Conservation (phyloP, 306 rosid species). For the Quercus alba region DNA sequence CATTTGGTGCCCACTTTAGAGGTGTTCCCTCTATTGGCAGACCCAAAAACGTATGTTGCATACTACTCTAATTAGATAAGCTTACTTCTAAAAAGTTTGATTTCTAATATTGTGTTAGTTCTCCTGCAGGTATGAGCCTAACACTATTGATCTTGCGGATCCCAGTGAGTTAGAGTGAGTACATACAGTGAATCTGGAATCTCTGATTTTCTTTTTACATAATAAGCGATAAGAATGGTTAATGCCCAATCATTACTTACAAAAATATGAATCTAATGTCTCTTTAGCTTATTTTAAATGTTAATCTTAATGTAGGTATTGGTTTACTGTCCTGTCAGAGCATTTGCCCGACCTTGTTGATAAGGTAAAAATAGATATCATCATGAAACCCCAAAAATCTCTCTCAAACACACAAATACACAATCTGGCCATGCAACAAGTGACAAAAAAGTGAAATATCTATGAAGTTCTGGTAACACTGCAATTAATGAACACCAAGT, state of each 20-base stretch:
- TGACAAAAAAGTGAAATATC: background rate
- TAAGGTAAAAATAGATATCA: conserved; percentile 50
- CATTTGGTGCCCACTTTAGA: conserved; percentile 92
- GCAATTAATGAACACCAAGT: background rate
- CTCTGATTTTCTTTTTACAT: background rate
- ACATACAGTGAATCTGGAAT: background rate
- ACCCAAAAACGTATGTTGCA: conserved; percentile 68
- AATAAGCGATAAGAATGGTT: background rate
- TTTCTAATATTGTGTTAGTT: background rate
- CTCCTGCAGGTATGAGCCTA: conserved; percentile 84
- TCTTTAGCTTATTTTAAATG: conserved; percentile 18
- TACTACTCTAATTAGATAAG: background rate
- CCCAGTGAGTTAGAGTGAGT: conserved; percentile 87
- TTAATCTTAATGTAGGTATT: conserved; percentile 59
- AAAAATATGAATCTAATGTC: conserved; percentile 13
- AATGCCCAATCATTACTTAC: background rate
- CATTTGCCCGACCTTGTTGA: conserved; percentile 94
- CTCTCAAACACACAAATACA: background rate
- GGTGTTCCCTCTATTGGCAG: conserved; percentile 87
- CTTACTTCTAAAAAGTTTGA: background rate
- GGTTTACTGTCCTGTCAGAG: conserved; percentile 84
- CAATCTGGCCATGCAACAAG: background rate
- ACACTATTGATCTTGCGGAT: conserved; percentile 91
- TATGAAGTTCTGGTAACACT: background rate
- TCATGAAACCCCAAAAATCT: background rate